Conservation (phyloP, 2,329 filamentous ascomycete genomes). For the Alternaria sp. region DNA sequence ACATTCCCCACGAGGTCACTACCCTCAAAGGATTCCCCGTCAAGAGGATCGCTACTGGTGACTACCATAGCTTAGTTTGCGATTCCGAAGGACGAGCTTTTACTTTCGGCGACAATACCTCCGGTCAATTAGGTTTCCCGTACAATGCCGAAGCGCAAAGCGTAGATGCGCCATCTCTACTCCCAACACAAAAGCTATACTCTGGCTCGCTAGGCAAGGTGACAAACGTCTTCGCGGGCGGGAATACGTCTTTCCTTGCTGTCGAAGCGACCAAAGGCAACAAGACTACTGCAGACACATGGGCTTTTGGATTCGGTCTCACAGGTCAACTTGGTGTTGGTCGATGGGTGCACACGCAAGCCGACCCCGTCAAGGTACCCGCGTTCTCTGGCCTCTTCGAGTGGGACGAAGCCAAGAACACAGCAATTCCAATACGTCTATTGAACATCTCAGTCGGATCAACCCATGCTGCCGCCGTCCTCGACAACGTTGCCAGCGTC, state of each 20-base stretch:
- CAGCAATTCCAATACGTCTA: slow-evolving; percentile 77
- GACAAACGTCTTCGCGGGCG: slow-evolving; percentile 82
- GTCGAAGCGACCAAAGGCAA: slow-evolving; percentile 74
- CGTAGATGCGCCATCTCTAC: slow-evolving; percentile 71
- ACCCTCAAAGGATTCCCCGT: slow-evolving; percentile 75
- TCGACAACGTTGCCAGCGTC: slow-evolving; percentile 79
- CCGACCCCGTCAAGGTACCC: slow-evolving; percentile 79
- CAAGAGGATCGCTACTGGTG: slow-evolving; percentile 78
- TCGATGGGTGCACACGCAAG: slow-evolving; percentile 86
- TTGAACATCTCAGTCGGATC: slow-evolving; percentile 75
- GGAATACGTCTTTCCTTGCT: slow-evolving; percentile 84
- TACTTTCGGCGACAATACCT: slow-evolving; percentile 87
- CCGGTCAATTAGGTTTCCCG: slow-evolving; percentile 89
- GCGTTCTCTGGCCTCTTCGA: slow-evolving; percentile 82
- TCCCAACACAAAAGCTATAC: slow-evolving; percentile 78
- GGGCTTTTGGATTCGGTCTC: slow-evolving; percentile 86
- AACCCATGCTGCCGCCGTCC: slow-evolving; percentile 80
- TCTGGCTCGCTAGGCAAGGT: slow-evolving; percentile 69
- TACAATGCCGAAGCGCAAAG: slow-evolving; percentile 66
- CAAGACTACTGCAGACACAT: slow-evolving; percentile 75
- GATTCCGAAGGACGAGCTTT: slow-evolving; percentile 80
- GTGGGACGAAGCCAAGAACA: slow-evolving; percentile 76
- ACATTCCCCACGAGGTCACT: slow-evolving; percentile 80
- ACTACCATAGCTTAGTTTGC: slow-evolving; percentile 82
- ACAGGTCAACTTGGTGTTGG: slow-evolving; percentile 83